Base-by-base conservation (phyloP, 352 stramenopile species). In the Globisporangium solare region DNA sequence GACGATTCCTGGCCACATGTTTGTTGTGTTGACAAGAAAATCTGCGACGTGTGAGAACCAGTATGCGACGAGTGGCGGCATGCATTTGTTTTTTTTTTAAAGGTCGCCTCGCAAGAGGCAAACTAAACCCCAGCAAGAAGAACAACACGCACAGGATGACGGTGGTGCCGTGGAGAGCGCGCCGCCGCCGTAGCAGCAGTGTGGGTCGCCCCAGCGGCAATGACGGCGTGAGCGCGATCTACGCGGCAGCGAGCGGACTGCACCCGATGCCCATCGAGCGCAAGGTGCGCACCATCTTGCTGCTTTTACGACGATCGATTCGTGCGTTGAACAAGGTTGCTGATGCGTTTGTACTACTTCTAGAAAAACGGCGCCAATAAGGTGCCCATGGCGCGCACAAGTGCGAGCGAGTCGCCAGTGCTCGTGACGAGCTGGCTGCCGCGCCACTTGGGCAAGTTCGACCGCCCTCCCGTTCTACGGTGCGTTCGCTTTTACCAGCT, bases 171-270 rank as follows among this genome's bases (percentile, higher is more conserved):
- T 43, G 24, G 22, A 17, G 13, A 11, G 7, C 14, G 18, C 13
- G 18, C 27, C 12, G 39, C 39, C 12, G 39, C 17, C 13, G 17
- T 13, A 43, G 45, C 15, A 35, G 11, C 31, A 47, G n/a, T 47
- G 50, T 12, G 21, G 48, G 17, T 27, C 5, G 14, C 32, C 24
- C 22, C 8, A 42, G 24, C 35, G 53, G 49, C 21, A 65, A 21
- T 40, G 43, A 63, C 14, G 31, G 31, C 18, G 66, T 70, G 35
- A 74, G 67, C n/a, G 57, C 63, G 2, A 51, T 74, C 8, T 74
- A 70, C 56, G 67, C 60, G 7, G 46, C 43, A 3, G 67, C 60
- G 20, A 72, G 67, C 39, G 67, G 67, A 2, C n/a, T 69, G 14
- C 18, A 59, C 8, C 47, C 67, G 17, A 20, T 22, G 1, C 47